Conservation (phyloP, 192 early-diverging fungal genomes). For the Rhizophagus prolifer region DNA sequence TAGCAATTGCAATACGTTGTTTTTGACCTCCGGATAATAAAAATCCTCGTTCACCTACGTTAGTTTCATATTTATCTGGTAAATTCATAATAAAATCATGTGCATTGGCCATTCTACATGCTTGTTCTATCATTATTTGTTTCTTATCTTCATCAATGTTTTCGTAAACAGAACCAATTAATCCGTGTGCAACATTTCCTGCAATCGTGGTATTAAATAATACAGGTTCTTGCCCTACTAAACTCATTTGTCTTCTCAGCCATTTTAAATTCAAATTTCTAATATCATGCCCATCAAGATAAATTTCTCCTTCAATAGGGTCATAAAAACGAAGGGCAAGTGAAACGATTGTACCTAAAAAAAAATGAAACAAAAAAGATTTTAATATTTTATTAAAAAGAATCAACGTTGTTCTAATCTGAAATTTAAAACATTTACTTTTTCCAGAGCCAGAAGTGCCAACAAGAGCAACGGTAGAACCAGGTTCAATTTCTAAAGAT, state of each 20-base stretch:
- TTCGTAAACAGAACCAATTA: slow-evolving; percentile 21
- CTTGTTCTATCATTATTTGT: slow-evolving; percentile 46
- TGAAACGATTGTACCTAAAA: slow-evolving; percentile 39
- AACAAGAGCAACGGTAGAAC: slow-evolving; percentile 79
- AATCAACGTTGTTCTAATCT: background rate
- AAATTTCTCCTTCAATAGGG: slow-evolving; percentile 52
- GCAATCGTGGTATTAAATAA: slow-evolving; percentile 60
- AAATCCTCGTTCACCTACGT: slow-evolving; percentile 83
- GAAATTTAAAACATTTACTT: slow-evolving; percentile 30
- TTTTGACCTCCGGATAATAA: slow-evolving; percentile 92
- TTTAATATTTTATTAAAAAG: background rate
- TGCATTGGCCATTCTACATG: slow-evolving; percentile 68
- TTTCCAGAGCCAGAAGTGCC: slow-evolving; percentile 85
- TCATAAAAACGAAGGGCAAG: slow-evolving; percentile 46
- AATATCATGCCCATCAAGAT: slow-evolving; percentile 63
- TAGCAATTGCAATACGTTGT: slow-evolving; percentile 95
- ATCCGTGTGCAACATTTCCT: slow-evolving; percentile 30
- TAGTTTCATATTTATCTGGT: slow-evolving; percentile 81
- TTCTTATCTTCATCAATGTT: background rate
- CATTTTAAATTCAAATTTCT: slow-evolving; percentile 57
- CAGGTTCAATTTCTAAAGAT: slow-evolving; percentile 47
- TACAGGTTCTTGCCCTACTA: slow-evolving; percentile 72
- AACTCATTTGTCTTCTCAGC: slow-evolving; percentile 66
- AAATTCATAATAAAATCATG: slow-evolving; percentile 74
- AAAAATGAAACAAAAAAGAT: background rate